Conservation (phyloP, 805 yeast species). For the Torulaspora microellipsoides region DNA sequence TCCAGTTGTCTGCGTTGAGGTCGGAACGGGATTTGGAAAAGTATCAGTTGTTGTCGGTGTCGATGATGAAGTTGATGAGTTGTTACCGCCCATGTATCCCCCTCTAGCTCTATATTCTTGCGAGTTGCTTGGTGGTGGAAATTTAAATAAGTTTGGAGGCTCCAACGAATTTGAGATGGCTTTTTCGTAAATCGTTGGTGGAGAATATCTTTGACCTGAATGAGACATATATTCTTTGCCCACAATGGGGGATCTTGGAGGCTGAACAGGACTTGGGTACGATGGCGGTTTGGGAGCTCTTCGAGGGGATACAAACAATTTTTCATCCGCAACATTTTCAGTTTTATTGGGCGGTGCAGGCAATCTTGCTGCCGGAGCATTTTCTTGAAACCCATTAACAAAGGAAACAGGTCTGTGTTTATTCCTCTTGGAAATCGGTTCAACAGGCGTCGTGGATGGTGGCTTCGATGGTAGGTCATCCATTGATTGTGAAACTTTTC, state of each 20-base stretch:
- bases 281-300: conserved; percentile 69
- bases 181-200: conserved; percentile 28
- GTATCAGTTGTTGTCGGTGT: conserved; percentile 6
- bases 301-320: conserved; percentile 59
- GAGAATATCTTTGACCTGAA: conserved; percentile 20
- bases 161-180: conserved; percentile 6
- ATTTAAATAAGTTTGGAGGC: conserved; percentile 5
- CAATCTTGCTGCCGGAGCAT: conserved; percentile 4
- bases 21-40: neutral
- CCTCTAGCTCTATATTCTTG: conserved; percentile 5
- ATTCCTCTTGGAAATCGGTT: neutral
- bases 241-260: conserved; percentile 32
- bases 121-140: conserved; percentile 7
- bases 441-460: neutral
- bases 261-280: conserved; percentile 41
- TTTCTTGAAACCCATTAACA: neutral
- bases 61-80: conserved; percentile 7
- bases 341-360: conserved; percentile 18
- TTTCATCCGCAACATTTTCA: conserved; percentile 13
- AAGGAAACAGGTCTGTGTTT: conserved; percentile 14
- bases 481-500: conserved; percentile 20
- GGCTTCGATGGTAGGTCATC: conserved; percentile 19
- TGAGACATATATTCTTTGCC: conserved; percentile 5
- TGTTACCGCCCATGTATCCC: conserved; percentile 4
- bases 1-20: neutral